phyloP scores from a whole-genome alignment of 2,329 filamentous ascomycete genomes.

The Cryphonectria parasitica region DNA sequence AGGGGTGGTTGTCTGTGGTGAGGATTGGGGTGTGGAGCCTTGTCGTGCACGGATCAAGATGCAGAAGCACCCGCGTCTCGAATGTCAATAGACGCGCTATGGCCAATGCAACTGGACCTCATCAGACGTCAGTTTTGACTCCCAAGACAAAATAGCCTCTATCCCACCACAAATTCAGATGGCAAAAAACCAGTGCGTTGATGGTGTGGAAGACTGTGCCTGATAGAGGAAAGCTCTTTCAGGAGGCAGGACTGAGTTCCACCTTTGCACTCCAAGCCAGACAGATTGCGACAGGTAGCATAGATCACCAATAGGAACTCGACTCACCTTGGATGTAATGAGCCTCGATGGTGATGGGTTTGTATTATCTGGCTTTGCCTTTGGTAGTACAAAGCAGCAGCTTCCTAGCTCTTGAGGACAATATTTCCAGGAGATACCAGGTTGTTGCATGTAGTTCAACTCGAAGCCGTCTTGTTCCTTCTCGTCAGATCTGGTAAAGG shows the following conservation, averaged over 20 bases:
- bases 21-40: conserved; percentile 27
- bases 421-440: not conserved
- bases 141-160: not conserved
- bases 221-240: conserved; percentile 4
- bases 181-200: conserved; percentile 6
- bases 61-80: conserved; percentile 27
- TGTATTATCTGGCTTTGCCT: conserved; percentile 3
- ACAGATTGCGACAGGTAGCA: not conserved
- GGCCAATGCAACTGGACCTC: conserved; percentile 22
- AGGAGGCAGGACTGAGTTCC: not conserved
- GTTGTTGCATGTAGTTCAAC: not conserved
- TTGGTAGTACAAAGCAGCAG: not conserved
- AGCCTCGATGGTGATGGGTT: not conserved
- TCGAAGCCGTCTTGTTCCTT: not conserved
- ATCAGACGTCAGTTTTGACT: conserved; percentile 24
- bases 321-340: conserved; percentile 17
- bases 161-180: not conserved
- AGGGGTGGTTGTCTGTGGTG: conserved; percentile 16
- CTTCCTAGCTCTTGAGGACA: not conserved
- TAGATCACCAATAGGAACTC: not conserved
- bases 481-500: not conserved
- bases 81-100: conserved; percentile 28
- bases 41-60: conserved; percentile 30
- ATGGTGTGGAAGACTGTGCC: conserved; percentile 18
- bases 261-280: conserved; percentile 2